These are phyloP conservation scores for Microsporum canis DNA, from an alignment of 2,329 filamentous ascomycete genomes.

Conservation along the genomic window DNA sequence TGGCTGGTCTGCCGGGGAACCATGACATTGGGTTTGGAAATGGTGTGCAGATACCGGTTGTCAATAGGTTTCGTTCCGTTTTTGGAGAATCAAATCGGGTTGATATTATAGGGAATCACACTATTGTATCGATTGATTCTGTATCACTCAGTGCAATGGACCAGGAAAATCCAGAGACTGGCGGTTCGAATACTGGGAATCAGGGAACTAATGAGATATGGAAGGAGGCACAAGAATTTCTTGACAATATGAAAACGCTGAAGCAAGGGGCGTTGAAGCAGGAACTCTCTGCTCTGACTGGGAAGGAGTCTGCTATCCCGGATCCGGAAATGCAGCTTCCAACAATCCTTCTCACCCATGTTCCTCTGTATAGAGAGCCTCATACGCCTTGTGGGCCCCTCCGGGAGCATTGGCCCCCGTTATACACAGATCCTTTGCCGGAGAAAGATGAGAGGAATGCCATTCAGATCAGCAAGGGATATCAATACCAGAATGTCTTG, in stretches of 20 bases:
- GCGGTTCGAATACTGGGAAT: constrained; percentile 32
- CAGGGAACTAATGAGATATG: constrained; percentile 55
- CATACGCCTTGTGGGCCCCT: constrained; percentile 79
- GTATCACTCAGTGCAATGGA: constrained; percentile 73
- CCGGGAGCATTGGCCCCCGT: constrained; percentile 71
- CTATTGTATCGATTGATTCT: constrained; percentile 81
- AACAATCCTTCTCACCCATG: constrained; percentile 79
- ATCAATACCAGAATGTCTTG: constrained; percentile 95
- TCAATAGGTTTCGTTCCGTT: constrained; percentile 72
- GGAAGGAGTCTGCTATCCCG: constrained; percentile 45
- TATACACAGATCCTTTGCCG: constrained; percentile 46
- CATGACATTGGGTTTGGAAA: constrained; percentile 88
- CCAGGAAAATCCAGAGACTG: constrained; percentile 40
- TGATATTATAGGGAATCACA: constrained; percentile 88
- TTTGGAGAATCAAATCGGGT: constrained; percentile 89
- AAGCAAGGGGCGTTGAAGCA: constrained; percentile 59
- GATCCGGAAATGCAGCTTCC: constrained; percentile 50
- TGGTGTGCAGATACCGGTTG: constrained; percentile 67
- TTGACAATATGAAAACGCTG: constrained; percentile 52
- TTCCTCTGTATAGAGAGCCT: constrained; percentile 71
- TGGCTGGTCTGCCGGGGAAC: constrained; percentile 82
- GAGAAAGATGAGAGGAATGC: constrained; percentile 61
- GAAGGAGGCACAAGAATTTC: constrained; percentile 62
- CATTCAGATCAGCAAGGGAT: constrained; percentile 65
- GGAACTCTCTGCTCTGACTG: constrained; percentile 55